These are phyloP conservation scores for Hansenula lynferdii DNA, from an alignment of 1,139 yeast genomes.

Conservation along the genomic window DNA sequence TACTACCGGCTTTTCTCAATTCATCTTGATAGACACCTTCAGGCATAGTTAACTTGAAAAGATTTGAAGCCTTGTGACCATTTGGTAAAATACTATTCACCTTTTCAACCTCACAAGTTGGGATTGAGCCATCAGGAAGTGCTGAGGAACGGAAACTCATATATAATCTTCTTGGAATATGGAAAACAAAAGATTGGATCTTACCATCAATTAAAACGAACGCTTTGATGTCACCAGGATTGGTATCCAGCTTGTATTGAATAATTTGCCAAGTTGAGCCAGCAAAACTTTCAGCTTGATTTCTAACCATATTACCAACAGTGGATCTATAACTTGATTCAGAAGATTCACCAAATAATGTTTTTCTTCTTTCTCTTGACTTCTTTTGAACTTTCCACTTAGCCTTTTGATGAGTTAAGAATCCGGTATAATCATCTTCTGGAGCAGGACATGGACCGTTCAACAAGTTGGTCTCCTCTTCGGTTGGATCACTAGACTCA, in stretches of 20 bases:
- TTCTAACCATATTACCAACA: slow-evolving; percentile 65
- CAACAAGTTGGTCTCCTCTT: slow-evolving; percentile 43
- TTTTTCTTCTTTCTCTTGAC: slow-evolving; percentile 66
- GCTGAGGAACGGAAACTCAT: slow-evolving; percentile 55
- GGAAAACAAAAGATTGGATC: slow-evolving; percentile 68
- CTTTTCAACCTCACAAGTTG: slow-evolving; percentile 54
- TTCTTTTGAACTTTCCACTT: slow-evolving; percentile 79
- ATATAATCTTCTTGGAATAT: slow-evolving; percentile 69
- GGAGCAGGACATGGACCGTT: slow-evolving; percentile 66
- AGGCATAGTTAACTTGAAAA: slow-evolving; percentile 64
- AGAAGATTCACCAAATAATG: slow-evolving; percentile 67
- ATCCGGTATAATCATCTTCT: slow-evolving; percentile 68
- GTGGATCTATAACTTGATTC: slow-evolving; percentile 41
- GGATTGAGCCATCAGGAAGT: slow-evolving; percentile 40
- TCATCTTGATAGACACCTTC: slow-evolving; percentile 60
- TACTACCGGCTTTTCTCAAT: slow-evolving; percentile 49
- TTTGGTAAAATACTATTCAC: slow-evolving; percentile 64
- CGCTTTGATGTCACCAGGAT: slow-evolving; percentile 75
- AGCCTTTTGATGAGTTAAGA: slow-evolving; percentile 73
- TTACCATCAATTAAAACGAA: slow-evolving; percentile 65
- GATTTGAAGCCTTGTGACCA: slow-evolving; percentile 52
- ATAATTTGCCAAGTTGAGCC: slow-evolving; percentile 82
- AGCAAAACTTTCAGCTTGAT: slow-evolving; percentile 75
- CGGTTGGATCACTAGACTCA: slow-evolving; percentile 28
- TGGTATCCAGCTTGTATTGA: slow-evolving; percentile 55